Conservation (phyloP, 176 grass and related monocot genomes). For the Saccharum officinarum region DNA sequence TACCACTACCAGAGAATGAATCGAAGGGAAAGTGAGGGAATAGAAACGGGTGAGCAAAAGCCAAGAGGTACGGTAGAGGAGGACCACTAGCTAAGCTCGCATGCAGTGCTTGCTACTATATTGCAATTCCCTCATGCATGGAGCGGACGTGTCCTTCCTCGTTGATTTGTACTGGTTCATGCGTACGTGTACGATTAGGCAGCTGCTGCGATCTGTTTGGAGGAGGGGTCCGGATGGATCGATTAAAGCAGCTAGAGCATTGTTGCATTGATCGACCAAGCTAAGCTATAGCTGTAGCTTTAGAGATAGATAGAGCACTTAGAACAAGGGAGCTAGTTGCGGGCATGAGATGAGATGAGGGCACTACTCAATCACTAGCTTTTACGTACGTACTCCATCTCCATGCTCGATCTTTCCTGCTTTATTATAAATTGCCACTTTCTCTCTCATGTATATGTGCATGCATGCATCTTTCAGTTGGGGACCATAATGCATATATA, state of each 20-base stretch:
- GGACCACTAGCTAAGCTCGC: slow-evolving; percentile 29
- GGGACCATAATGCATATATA: slow-evolving; percentile 25
- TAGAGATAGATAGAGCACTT: slow-evolving; percentile 22
- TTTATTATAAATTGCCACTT: slow-evolving; percentile 6
- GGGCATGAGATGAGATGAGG: slow-evolving; percentile 15
- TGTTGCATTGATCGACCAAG: neutral
- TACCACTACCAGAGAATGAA: neutral
- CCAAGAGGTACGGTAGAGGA: neutral
- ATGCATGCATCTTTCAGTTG: neutral
- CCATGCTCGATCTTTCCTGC: neutral
- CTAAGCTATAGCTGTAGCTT: neutral
- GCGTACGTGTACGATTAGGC: neutral
- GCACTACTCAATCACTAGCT: slow-evolving; percentile 8
- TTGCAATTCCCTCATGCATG: neutral
- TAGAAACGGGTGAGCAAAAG: slow-evolving; percentile 36
- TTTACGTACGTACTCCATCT: slow-evolving; percentile 3
- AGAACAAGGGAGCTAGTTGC: slow-evolving; percentile 23
- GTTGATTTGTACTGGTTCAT: neutral
- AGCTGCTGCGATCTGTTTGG: neutral
- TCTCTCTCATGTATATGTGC: slow-evolving; percentile 22
- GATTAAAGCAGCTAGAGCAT: neutral
- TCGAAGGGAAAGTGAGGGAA: slow-evolving; percentile 35
- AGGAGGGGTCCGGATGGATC: neutral
- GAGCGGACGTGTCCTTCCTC: slow-evolving; percentile 30
- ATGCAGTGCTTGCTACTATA: neutral